These are phyloP conservation scores for Aristolochia contorta DNA, from an alignment of 164 flowering plant genomes.

Conservation along the genomic window DNA sequence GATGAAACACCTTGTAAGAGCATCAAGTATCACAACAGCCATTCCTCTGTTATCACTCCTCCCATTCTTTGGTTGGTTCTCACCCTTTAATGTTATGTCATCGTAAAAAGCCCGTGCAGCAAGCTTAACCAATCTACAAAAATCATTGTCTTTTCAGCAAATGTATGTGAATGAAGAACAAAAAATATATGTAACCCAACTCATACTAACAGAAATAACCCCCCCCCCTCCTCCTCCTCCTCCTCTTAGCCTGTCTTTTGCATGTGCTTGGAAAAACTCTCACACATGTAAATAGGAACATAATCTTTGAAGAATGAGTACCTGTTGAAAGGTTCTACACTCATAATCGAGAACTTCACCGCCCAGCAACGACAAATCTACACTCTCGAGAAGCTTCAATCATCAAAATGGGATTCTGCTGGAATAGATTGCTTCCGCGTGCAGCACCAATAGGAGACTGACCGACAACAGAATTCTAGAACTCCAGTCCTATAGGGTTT, in stretches of 20 bases:
- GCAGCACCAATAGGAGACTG: too few species aligned
- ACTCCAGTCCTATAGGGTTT: too few species aligned
- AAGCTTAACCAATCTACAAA: slow-evolving; percentile 39
- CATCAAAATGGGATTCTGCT: too few species aligned
- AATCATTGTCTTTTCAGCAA: neutral
- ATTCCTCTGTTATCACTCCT: slow-evolving; percentile 87
- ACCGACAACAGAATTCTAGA: too few species aligned
- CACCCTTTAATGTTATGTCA: slow-evolving; percentile 43
- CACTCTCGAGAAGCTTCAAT: too few species aligned
- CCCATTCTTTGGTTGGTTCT: slow-evolving; percentile 64
- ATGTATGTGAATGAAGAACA: neutral
- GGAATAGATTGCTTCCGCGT: too few species aligned
- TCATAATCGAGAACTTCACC: slow-evolving; percentile 6
- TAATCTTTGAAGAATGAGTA: slow-evolving; percentile 2
- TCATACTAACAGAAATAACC: neutral
- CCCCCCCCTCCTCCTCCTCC: neutral
- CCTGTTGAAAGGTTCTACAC: slow-evolving; percentile 18
- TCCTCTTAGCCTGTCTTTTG: too few species aligned
- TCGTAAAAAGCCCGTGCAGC: slow-evolving; percentile 56
- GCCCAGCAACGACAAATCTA: too few species aligned
- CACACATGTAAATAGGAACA: too few species aligned
- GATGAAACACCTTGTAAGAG: slow-evolving; percentile 62
- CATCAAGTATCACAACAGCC: slow-evolving; percentile 91
- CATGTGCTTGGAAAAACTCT: neutral
- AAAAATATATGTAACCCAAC: neutral